These are phyloP conservation scores for Xylaria polymorpha DNA, from an alignment of 2,329 filamentous ascomycete genomes.

Conservation along the genomic window DNA sequence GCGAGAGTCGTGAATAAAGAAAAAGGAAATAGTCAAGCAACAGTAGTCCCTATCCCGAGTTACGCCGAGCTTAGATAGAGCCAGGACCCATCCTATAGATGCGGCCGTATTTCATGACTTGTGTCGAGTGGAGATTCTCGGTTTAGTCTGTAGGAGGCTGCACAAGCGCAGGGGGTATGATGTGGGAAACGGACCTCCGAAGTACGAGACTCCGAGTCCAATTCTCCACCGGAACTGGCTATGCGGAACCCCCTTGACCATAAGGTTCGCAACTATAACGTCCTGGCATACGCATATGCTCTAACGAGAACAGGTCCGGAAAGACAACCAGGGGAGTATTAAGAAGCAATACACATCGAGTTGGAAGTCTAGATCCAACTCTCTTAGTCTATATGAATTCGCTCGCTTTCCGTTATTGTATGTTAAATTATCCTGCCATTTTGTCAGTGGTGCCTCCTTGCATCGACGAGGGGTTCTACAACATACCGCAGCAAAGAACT, in stretches of 20 bases:
- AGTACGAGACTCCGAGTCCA: conserved; percentile 18
- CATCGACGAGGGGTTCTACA: conserved; percentile 22
- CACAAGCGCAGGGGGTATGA: conserved; percentile 19
- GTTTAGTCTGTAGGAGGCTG: conserved; percentile 9
- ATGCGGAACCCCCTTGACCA: conserved; percentile 2
- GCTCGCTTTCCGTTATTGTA: conserved; percentile 44
- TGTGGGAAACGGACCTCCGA: conserved; percentile 9
- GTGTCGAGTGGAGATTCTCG: conserved; percentile 28
- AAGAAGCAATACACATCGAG: conserved; percentile 45
- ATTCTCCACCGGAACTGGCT: conserved; percentile 6
- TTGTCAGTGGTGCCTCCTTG: conserved; percentile 14
- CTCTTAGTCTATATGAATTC: conserved; percentile 50
- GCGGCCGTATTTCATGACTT: conserved; percentile 23
- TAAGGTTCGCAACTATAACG: conserved; percentile 33
- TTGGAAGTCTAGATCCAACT: conserved; percentile 45
- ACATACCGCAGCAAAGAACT: conserved; percentile 87
- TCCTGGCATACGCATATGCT: conserved; percentile 39
- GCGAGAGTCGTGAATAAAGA: conserved; percentile 52
- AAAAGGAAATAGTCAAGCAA: conserved; percentile 43
- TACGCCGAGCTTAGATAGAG: conserved; percentile 43
- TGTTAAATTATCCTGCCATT: conserved; percentile 44
- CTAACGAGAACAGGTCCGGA: conserved; percentile 36
- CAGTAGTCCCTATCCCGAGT: conserved; percentile 45
- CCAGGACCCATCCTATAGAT: conserved; percentile 25
- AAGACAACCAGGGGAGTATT: conserved; percentile 46